Percentiles rank a stretch among this genome's conserved stretches.
Evolutionary conservation across 208 protist genomes (phyloP).

Genomic region (Lotmaria passim): DNA sequence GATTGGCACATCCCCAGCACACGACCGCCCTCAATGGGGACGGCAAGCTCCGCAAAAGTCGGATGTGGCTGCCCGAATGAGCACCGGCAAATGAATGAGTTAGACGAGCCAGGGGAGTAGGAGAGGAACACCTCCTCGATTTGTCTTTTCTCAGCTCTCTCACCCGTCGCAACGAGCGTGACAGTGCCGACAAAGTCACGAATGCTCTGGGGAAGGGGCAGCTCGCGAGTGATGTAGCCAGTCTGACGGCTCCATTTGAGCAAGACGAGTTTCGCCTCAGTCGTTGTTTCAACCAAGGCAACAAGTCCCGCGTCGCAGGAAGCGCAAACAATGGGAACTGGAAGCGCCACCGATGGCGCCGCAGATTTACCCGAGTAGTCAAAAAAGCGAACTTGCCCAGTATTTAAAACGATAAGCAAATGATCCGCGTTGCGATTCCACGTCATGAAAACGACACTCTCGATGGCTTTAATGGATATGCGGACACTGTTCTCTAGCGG

Average conservation of each 20-base stretch:
- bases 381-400: conserved; percentile 58
- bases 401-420: conserved; percentile 66
- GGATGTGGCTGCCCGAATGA: conserved; percentile 17
- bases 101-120: conserved; percentile 20
- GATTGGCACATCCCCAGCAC: conserved; percentile 65
- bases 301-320: conserved; percentile 59
- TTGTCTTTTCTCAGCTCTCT: conserved; percentile 7
- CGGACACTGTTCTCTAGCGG: not conserved
- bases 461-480: conserved; percentile 43
- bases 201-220: conserved; percentile 33
- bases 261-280: conserved; percentile 33
- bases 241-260: conserved; percentile 25
- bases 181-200: conserved; percentile 17
- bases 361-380: conserved; percentile 48
- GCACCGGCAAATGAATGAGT: conserved; percentile 40
- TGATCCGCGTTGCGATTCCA: conserved; percentile 73
- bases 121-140: conserved; percentile 36
- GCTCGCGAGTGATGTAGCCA: conserved; percentile 28
- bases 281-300: conserved; percentile 28
- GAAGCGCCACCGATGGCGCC: conserved; percentile 39
- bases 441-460: conserved; percentile 68
- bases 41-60: conserved; percentile 47
- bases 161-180: conserved; percentile 29
- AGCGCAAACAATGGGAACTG: conserved; percentile 37
- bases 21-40: conserved; percentile 57